Evolutionary conservation across 2,329 filamentous ascomycete genomes (phyloP).

Genomic region (Calonectria crousiana): DNA sequence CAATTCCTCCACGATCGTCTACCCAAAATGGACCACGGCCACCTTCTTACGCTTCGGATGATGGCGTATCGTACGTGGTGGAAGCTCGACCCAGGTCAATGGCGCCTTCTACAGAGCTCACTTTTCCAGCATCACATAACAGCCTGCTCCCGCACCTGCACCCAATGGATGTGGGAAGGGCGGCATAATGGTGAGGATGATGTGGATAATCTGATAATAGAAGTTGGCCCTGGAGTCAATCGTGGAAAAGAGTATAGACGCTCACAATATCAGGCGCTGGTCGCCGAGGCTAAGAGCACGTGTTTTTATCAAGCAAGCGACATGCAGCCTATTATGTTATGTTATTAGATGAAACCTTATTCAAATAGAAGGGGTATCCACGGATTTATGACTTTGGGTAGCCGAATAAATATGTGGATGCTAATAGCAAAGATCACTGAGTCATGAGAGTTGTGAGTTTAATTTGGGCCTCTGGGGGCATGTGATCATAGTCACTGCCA

Average conservation of each 20-base stretch:
- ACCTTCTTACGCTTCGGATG: slow-evolving; percentile 82
- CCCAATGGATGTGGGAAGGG: slow-evolving; percentile 58
- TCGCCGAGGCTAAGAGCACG: slow-evolving; percentile 10
- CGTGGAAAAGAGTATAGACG: neutral
- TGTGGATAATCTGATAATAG: neutral
- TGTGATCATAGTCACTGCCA: neutral
- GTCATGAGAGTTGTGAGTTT: neutral
- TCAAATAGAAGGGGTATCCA: neutral
- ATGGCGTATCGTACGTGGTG: slow-evolving; percentile 79
- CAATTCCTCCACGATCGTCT: slow-evolving; percentile 38
- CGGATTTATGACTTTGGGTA: neutral
- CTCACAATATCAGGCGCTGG: slow-evolving; percentile 19
- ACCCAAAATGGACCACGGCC: slow-evolving; percentile 63
- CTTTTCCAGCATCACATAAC: neutral
- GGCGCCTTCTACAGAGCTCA: slow-evolving; percentile 58
- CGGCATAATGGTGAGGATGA: slow-evolving; percentile 33
- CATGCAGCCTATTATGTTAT: neutral
- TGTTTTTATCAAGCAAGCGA: slow-evolving; percentile 3
- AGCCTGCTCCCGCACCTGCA: slow-evolving; percentile 46
- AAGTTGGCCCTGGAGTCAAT: neutral
- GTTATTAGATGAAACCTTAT: neutral
- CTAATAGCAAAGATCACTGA: neutral
- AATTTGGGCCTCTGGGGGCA: neutral
- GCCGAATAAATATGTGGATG: neutral
- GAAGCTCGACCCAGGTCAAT: slow-evolving; percentile 73